A percentile compares a stretch with the other conserved stretches of the same genome.
Evolutionary conservation across 495 filamentous ascomycete genomes (phyloP).

Genomic region (Tuber brumale): DNA sequence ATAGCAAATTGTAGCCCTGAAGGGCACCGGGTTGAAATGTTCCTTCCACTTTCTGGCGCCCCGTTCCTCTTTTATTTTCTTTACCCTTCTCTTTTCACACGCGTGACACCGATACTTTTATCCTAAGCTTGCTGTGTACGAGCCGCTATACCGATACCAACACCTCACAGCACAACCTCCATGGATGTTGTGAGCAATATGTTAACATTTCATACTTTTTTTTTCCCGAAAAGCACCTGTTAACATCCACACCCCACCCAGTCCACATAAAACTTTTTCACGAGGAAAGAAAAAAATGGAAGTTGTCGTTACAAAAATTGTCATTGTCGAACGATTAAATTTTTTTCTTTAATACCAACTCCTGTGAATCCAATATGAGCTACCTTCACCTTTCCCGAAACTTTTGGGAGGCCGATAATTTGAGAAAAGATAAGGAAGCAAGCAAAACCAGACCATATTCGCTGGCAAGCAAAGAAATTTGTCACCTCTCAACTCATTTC

Average conservation of each 20-base stretch:
- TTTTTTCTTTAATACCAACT: constrained; percentile 16
- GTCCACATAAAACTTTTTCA: background rate
- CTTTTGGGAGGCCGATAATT: constrained; percentile 4
- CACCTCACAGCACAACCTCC: background rate
- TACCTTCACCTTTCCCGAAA: constrained; percentile 15
- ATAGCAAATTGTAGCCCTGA: constrained; percentile 26
- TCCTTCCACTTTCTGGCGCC: background rate
- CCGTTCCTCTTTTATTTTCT: background rate
- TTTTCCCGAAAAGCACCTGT: background rate
- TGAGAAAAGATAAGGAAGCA: constrained; percentile 4
- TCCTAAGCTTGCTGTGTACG: background rate
- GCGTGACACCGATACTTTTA: background rate
- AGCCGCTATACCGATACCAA: background rate
- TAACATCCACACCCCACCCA: background rate
- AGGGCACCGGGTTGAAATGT: background rate
- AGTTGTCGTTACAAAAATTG: background rate
- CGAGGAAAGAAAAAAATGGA: background rate
- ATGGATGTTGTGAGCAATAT: background rate
- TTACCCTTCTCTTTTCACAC: background rate
- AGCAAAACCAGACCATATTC: background rate
- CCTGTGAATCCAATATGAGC: constrained; percentile 25
- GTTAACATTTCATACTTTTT: background rate
- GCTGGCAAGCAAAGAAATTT: background rate
- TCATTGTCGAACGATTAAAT: background rate
- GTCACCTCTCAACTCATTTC: constrained; percentile 6